Base-by-base conservation (phyloP, 495 filamentous ascomycete species). In the Alectoria sarmentosa region DNA sequence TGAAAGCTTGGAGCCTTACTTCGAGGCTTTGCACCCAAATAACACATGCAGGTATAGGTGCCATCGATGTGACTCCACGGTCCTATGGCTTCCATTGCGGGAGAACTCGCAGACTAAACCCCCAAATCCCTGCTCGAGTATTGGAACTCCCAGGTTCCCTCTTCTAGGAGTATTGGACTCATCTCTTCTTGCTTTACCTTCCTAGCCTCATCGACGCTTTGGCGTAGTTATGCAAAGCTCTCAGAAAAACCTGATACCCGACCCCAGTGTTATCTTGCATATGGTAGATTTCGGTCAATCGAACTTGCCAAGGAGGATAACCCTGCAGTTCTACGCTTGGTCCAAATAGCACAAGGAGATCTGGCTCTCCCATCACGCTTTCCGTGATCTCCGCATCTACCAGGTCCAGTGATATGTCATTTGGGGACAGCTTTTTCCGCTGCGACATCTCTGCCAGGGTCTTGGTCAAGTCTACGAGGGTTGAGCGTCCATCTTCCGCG, bases 291-390 rank as follows among this genome's bases (percentile, higher is more conserved):
- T 98, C 94, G 2, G 93, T 97, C 66, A 98, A 76, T 42, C 94
- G 81, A 56, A 97, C 81, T 74, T 96, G 94, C 94, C 94, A 98
- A 3, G 94, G 94, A 34, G 94, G 94, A 75, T 97, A 98, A 11
- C 93, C 93, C 60, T 90, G 87, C 55, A 98, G 77, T 69, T 88
- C 85, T 60, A 97, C 82, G 64, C 82, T 83, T 3, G 91, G 87
- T 15, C 87, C 86, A 74, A 98, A 97, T 1, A 96, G 79, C 39
- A 98, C 79, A 39, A 98, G 79, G 30, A 98, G 79, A 72, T 97
- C 94, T 30, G 94, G 94, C 74, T 98, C 94, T 23, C 74, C 78
- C 81, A 89, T 88, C 44, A 90, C 79, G 62, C 80, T 83, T 65
- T 86, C 86, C 48, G 78, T 84, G 60, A 98, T 79, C 75, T 97